Conservation (phyloP, 345 rosid species). For the Pugionium dolabratum region DNA sequence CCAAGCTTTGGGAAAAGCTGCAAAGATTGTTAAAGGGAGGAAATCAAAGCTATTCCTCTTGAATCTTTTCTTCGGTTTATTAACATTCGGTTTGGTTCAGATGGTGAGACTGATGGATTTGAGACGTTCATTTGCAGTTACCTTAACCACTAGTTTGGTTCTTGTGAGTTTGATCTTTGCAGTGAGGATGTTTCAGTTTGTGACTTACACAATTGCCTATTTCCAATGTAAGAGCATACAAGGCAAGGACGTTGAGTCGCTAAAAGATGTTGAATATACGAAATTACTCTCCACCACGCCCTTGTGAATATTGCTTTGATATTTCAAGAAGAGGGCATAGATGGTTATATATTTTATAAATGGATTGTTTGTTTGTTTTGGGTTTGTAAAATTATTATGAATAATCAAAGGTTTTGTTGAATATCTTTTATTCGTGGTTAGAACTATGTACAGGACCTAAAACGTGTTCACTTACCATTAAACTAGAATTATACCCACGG, state of each 20-base stretch:
- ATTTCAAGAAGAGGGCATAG: background rate
- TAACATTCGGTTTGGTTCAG: conserved; percentile 15
- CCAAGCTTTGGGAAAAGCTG: conserved; percentile 63
- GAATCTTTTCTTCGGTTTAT: conserved; percentile 39
- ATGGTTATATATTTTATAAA: background rate
- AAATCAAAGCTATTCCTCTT: conserved; percentile 49
- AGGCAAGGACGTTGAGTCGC: conserved; percentile 53
- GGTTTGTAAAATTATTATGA: background rate
- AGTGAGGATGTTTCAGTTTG: conserved; percentile 43
- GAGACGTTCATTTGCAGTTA: conserved; percentile 1
- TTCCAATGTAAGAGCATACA: conserved; percentile 47
- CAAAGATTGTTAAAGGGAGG: conserved; percentile 52
- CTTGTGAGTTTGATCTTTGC: conserved; percentile 25
- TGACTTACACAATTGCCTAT: conserved; percentile 52
- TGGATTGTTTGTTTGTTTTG: conserved; percentile 8
- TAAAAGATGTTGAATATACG: conserved; percentile 40
- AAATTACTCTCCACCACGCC: conserved; percentile 36
- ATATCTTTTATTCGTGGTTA: no score
- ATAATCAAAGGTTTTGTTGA: no score
- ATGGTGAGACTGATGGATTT: conserved; percentile 11
- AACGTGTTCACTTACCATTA: no score
- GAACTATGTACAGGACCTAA: no score
- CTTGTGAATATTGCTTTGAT: conserved; percentile 27
- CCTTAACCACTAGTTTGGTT: conserved; percentile 34
- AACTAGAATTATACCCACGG: no score